Evolutionary conservation across 176 grass and related monocot genomes (phyloP).

Genomic region (Rhipidocladum racemiflorum): DNA sequence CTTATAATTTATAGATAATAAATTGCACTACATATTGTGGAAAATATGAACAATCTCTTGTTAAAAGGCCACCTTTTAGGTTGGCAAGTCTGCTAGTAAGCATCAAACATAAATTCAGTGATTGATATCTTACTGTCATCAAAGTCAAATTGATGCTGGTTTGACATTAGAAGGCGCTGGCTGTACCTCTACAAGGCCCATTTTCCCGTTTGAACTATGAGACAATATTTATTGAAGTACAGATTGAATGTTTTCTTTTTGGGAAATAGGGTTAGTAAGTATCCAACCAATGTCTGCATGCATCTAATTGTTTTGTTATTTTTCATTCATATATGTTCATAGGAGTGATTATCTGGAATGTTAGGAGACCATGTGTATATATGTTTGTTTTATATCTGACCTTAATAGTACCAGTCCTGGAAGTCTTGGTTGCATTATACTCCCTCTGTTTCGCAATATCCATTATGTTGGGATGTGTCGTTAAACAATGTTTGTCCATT

Average conservation of each 20-base stretch:
- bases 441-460: not conserved
- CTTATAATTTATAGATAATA: not conserved
- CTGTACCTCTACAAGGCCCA: not conserved
- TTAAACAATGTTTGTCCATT: not conserved
- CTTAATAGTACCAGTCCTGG: not conserved
- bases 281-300: not conserved
- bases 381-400: not conserved
- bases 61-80: not conserved
- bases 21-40: not conserved
- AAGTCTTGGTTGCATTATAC: not conserved
- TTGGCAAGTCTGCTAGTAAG: not conserved
- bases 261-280: not conserved
- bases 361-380: not conserved
- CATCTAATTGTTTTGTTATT: not conserved
- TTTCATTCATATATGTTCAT: not conserved
- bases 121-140: not conserved
- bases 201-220: not conserved
- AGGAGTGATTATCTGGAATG: not conserved
- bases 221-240: not conserved
- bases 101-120: not conserved
- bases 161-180: not conserved
- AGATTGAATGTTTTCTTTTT: not conserved
- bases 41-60: not conserved
- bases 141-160: not conserved
- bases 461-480: not conserved